Evolutionary conservation across 768 basidiomycete genomes (phyloP).

Genomic region (Lactarius trivialis): DNA sequence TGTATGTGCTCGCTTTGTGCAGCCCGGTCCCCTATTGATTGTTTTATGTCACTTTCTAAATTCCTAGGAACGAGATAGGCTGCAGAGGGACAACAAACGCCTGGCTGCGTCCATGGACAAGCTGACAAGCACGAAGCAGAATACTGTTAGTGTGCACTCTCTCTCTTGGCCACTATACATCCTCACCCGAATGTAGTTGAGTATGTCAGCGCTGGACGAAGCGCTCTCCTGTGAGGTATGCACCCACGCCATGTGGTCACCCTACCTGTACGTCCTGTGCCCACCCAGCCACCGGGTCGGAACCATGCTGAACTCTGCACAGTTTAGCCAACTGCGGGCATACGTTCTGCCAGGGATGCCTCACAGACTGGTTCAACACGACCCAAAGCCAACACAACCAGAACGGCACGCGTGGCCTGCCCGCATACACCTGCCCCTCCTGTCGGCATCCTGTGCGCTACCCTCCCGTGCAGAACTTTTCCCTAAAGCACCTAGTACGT

Average conservation of each 20-base stretch:
- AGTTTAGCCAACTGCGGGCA: slow-evolving; percentile 64
- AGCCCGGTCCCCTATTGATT: neutral
- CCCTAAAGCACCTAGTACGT: slow-evolving; percentile 50
- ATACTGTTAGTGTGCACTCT: slow-evolving; percentile 5
- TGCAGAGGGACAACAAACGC: slow-evolving; percentile 6
- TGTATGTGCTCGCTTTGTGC: neutral
- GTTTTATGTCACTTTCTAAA: neutral
- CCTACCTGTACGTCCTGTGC: slow-evolving; percentile 47
- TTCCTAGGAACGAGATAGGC: slow-evolving; percentile 8
- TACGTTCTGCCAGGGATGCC: slow-evolving; percentile 57
- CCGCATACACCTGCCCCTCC: slow-evolving; percentile 57
- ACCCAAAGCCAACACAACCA: slow-evolving; percentile 44
- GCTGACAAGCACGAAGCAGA: slow-evolving; percentile 12
- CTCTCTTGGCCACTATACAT: neutral
- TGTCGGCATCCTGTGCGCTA: slow-evolving; percentile 47
- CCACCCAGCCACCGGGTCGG: neutral
- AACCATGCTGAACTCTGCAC: slow-evolving; percentile 9
- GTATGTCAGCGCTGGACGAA: slow-evolving; percentile 40
- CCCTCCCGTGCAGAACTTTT: slow-evolving; percentile 54
- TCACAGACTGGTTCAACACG: slow-evolving; percentile 48
- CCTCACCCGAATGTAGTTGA: slow-evolving; percentile 8
- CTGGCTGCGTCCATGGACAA: neutral
- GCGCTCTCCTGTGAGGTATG: slow-evolving; percentile 60
- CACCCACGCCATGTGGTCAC: slow-evolving; percentile 54
- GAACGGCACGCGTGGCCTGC: slow-evolving; percentile 25